Evolutionary conservation across 2,329 filamentous ascomycete genomes (phyloP).

Genomic region (Pyricularia sp.): DNA sequence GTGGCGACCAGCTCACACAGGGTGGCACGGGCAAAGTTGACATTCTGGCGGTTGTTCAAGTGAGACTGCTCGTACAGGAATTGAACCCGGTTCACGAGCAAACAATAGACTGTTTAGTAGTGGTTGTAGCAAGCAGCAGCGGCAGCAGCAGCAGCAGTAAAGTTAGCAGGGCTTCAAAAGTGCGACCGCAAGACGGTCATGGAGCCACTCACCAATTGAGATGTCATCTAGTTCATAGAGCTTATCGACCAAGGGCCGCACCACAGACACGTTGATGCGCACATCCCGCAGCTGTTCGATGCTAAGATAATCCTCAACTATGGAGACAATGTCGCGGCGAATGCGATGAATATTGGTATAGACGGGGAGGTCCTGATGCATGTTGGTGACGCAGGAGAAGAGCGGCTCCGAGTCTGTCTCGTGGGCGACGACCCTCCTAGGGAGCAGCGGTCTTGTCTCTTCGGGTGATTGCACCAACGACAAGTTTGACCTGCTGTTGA

Average conservation of each 20-base stretch:
- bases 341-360: constrained; percentile 72
- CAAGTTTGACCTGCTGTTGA: neutral
- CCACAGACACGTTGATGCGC: constrained; percentile 70
- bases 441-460: constrained; percentile 26
- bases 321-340: constrained; percentile 51
- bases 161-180: constrained; percentile 4
- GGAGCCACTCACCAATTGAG: constrained; percentile 50
- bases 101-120: constrained; percentile 56
- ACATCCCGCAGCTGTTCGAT: constrained; percentile 71
- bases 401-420: constrained; percentile 29
- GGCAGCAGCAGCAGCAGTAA: neutral
- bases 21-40: constrained; percentile 67
- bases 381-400: constrained; percentile 45
- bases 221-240: constrained; percentile 72
- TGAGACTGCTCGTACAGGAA: constrained; percentile 72
- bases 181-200: constrained; percentile 3
- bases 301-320: constrained; percentile 55
- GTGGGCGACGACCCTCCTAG: constrained; percentile 24
- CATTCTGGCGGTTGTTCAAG: constrained; percentile 69
- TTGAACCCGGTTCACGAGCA: constrained; percentile 72
- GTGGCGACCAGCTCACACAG: constrained; percentile 75
- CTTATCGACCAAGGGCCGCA: constrained; percentile 75
- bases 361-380: constrained; percentile 56
- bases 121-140: neutral
- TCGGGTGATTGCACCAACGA: neutral